Percentiles rank a stretch among this genome's conserved stretches.
Conservation (phyloP, 345 rosid genomes). For the Clarkia xantiana region DNA sequence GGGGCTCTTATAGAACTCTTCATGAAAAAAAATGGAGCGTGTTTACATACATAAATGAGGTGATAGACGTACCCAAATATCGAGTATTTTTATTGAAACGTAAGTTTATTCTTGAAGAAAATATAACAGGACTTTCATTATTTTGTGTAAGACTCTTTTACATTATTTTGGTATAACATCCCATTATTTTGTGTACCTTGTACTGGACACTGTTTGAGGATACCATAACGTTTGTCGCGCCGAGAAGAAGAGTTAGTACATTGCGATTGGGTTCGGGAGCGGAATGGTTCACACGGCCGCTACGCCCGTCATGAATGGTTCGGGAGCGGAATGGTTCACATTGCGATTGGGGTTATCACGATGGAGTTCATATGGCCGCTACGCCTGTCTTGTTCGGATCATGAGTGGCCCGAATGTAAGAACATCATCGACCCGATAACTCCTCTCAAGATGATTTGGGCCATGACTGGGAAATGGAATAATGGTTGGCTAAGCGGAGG, state of each 20-base stretch:
- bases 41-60: no score
- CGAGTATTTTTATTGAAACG: no score
- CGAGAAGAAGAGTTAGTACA: constrained; percentile 86
- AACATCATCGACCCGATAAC: constrained; percentile 78
- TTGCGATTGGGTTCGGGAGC: constrained; percentile 76
- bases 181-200: no score
- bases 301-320: no score
- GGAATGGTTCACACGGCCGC: constrained; percentile 68
- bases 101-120: no score
- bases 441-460: constrained; percentile 87
- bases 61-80: no score
- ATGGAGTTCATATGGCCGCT: constrained; percentile 76
- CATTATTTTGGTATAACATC: no score
- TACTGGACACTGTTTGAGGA: constrained; percentile 75
- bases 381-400: constrained; percentile 45
- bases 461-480: constrained; percentile 87
- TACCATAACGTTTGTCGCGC: constrained; percentile 78
- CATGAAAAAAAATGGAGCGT: no score
- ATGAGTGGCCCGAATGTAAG: constrained; percentile 41
- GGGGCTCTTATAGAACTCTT: no score
- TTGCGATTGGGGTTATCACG: constrained; percentile 73
- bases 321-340: no score
- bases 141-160: no score
- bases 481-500: constrained; percentile 49
- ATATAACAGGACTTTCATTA: no score